Base-by-base conservation (phyloP, 1,139 yeast species). In the Yamadazyma friedrichii region DNA sequence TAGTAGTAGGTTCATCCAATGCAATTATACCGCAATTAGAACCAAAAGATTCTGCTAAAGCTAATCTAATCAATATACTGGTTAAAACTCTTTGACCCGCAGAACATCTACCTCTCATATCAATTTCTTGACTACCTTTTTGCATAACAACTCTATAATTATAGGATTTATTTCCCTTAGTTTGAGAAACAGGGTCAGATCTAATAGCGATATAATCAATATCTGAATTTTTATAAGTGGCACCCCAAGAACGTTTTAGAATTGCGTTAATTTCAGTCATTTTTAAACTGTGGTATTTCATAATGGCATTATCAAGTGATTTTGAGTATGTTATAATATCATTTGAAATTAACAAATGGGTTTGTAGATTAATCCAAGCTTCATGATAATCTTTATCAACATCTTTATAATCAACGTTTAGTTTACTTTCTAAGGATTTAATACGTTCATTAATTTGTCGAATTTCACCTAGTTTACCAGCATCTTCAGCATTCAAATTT, bases 1-100 rank as follows among this genome's bases (percentile, higher is more conserved):
- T 94, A 0, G 98, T 94, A 0, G 99, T 94, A 6, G 99, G 99
- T 64, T 94, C 99, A 64, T 94, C 99, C 34, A 94, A 70, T 0
- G 98, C 96, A 53, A 94, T 88, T 58, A 93, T 84, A 39, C 98
- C 98, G 67, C 97, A 93, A 57, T 86, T 88, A 1, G 82, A 76
- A 8, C 98, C 98, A 67, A 94, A 93, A 56, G 98, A 88, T 61
- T 94, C 98, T 0, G 98, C 95, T 38, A 94, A 67, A 0, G 98
- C 97, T 44, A 94, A 68, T 42, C 99, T 74, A 41, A 94, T 91
- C 30, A 94, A 82, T 40, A 94, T 89, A 42, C 95, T 84, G 0
- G 98, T 96, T 42, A 94, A 67, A 2, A 94, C 98, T 58, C 89
- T 88, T 61, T 94, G 99, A 1, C 99, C 99, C 0, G 98, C 98